These are phyloP conservation scores for Emericellopsis atlantica DNA, from an alignment of 2,329 filamentous ascomycete species.

Conservation along the genomic window DNA sequence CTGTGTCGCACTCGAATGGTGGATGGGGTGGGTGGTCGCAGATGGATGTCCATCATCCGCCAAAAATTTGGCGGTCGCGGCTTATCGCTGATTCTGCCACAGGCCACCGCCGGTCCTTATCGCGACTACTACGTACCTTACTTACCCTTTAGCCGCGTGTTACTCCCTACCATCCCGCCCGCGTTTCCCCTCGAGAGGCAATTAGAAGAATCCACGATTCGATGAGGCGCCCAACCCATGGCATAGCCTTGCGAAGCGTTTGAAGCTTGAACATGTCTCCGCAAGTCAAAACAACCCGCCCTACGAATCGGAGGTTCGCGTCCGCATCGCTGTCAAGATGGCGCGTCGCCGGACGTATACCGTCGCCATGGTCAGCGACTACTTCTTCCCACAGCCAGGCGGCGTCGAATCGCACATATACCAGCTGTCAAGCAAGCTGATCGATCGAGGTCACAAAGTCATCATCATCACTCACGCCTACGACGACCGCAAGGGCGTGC, in stretches of 20 bases:
- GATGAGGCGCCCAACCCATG: neutral
- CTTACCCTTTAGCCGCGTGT: neutral
- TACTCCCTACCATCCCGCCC: neutral
- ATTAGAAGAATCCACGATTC: neutral
- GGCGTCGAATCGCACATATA: slow-evolving; percentile 98
- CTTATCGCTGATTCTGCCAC: neutral
- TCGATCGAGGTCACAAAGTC: slow-evolving; percentile 95
- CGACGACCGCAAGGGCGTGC: slow-evolving; percentile 76
- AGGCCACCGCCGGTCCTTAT: neutral
- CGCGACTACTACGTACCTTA: neutral
- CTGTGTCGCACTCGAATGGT: too few relatives aligned
- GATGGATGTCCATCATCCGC: too few relatives aligned
- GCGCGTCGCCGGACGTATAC: slow-evolving; percentile 44
- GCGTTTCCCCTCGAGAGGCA: too few relatives aligned
- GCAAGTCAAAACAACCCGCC: neutral
- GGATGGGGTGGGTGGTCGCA: too few relatives aligned
- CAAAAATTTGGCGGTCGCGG: too few relatives aligned
- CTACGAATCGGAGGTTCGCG: neutral
- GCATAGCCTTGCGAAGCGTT: neutral
- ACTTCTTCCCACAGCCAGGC: slow-evolving; percentile 96
- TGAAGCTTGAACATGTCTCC: neutral
- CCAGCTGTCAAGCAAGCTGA: slow-evolving; percentile 89
- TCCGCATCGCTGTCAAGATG: slow-evolving; percentile 21
- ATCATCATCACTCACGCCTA: slow-evolving; percentile 96
- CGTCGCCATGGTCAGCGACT: slow-evolving; percentile 92